Base-by-base conservation (phyloP, 805 yeast genomes). In the Citeromyces nyonsensis region DNA sequence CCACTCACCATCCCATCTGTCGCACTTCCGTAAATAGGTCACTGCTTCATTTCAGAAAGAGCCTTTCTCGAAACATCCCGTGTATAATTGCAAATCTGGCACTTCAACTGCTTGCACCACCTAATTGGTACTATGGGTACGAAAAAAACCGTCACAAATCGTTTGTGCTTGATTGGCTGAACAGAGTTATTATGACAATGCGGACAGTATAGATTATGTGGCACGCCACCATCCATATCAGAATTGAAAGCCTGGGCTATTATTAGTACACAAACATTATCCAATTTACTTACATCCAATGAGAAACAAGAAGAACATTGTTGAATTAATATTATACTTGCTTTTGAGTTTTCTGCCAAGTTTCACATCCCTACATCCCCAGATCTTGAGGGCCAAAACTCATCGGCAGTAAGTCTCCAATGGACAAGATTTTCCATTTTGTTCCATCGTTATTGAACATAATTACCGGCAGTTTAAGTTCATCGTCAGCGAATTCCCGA, bases 311-410 rank as follows among this genome's bases (percentile, higher is more conserved):
- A 18, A 18, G 22, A 18, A 18, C 22, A 18, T 18, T 18, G 22
- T 18, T 18, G 22, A 18, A 5, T 18, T n/a, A n/a, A n/a, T n/a
- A n/a, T n/a, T 18, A 18, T 14, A 10, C 12, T 33, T 13, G 28
- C 13, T 9, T n/a, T 33, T 33, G 15, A 7, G 11, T 13, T 28
- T 24, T 24, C 28, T 12, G 12, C n/a, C n/a, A n/a, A n/a, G n/a
- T n/a, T n/a, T n/a, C n/a, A n/a, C n/a, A 18, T 18, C 22, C 22
- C 7, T 18, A 18, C 22, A 36, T 25, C 8, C 47, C 51, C 28
- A 79, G 52, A 43, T 72, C 66, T 10, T 69, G 85, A 1, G 95
- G 95, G 0, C 95, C 95, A 54, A 86, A 88, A 44, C 91, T 75
- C 46, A 69, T 49, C 1, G 97, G 97, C 31, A 86, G 57, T 38